Conservation (phyloP, 2,329 filamentous ascomycete species). For the Sporothrix pseudoabietina region DNA sequence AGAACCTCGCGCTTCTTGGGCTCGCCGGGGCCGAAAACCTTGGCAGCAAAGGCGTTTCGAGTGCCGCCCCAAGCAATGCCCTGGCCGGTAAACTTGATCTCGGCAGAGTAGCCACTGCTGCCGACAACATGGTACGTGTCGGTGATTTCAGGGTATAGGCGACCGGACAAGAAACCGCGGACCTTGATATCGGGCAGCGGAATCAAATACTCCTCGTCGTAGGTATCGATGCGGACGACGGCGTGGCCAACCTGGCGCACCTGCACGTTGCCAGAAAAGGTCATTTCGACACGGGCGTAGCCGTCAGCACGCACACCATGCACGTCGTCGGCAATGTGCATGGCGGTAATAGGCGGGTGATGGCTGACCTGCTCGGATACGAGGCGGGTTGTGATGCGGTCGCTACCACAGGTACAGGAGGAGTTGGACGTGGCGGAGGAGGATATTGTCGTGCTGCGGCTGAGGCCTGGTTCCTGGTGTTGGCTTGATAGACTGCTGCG, state of each 20-base stretch:
- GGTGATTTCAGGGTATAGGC: slow-evolving; percentile 53
- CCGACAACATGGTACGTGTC: slow-evolving; percentile 51
- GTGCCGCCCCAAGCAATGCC: slow-evolving; percentile 48
- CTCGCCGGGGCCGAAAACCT: slow-evolving; percentile 43
- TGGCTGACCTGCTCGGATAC: slow-evolving; percentile 56
- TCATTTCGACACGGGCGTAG: slow-evolving; percentile 56
- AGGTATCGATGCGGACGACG: slow-evolving; percentile 52
- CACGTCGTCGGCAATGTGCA: slow-evolving; percentile 49
- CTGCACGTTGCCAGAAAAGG: slow-evolving; percentile 53
- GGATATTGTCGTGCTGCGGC: slow-evolving; percentile 9
- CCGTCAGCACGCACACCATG: slow-evolving; percentile 53
- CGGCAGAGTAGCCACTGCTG: slow-evolving; percentile 50
- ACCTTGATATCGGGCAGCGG: slow-evolving; percentile 53
- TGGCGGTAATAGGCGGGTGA: slow-evolving; percentile 57
- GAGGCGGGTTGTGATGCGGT: slow-evolving; percentile 39
- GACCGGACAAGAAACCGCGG: slow-evolving; percentile 51
- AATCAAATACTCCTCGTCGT: slow-evolving; percentile 53
- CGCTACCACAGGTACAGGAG: slow-evolving; percentile 10
- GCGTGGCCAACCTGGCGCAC: slow-evolving; percentile 56
- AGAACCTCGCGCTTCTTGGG: slow-evolving; percentile 42
- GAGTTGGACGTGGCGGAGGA: slow-evolving; percentile 9
- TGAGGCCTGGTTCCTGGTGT: slow-evolving; percentile 1
- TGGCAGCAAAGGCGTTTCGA: slow-evolving; percentile 52
- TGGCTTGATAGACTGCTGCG: neutral
- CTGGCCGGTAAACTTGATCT: slow-evolving; percentile 52